Base-by-base conservation (phyloP, 2,329 filamentous ascomycete genomes). In the Neopestalotiopsis clavispora region DNA sequence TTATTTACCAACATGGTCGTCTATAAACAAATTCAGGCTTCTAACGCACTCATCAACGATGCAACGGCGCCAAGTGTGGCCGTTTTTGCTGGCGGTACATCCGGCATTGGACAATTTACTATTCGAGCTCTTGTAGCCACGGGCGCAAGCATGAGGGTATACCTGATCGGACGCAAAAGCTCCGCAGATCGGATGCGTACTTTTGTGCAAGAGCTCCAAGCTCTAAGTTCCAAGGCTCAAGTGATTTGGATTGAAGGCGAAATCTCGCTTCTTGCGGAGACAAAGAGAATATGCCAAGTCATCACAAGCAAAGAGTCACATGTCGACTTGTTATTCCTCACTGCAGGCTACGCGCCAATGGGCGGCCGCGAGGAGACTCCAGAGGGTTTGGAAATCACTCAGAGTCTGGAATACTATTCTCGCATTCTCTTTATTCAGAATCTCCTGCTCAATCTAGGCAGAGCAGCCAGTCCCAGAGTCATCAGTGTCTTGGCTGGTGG, bases 1-100 rank as follows among this genome's bases (percentile, higher is more conserved):
- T 17, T n/a, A 52, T 9, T 52, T n/a, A n/a, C 23, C 10, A 30
- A 10, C n/a, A 81, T 82, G 82, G 81, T 83, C 34, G 70, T 78
- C 12, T 75, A 75, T 68, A 74, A 73, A 58, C 74, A 82, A 65
- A 76, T 84, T 13, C 70, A 75, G 67, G 75, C 76, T 13, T 81
- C 80, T 65, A 84, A 84, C 70, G 75, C 77, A 6, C 78, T 75
- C 32, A 79, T 85, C 72, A 80, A 78, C 71, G 78, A 80, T 63
- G 69, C 73, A 4, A 81, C 77, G 1, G 72, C 75, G 17, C 81
- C 81, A 7, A 78, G 73, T 14, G 75, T 83, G 52, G 76, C 81
- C 67, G 78, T 85, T 70, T 85, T 85, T 69, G 79, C 80, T 4
- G 83, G 84, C 45, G 84, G 80, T 12, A 86, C 84, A 1, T 82